phyloP scores from a whole-genome alignment of 257 asterid species.

The Gynochthodes officinalis region DNA sequence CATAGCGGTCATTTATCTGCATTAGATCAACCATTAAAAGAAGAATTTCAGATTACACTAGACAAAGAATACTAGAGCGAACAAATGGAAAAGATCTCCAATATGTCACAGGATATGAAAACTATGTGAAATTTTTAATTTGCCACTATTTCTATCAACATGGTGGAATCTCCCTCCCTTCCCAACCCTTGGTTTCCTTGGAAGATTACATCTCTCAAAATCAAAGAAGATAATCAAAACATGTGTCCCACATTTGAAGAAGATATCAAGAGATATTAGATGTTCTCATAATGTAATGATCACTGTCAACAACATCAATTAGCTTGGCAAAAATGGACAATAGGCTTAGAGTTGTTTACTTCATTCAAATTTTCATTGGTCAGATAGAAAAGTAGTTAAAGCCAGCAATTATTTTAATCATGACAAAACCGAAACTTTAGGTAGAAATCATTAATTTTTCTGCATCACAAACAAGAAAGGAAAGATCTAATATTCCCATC shows the following conservation, averaged over 20 bases:
- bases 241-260: neutral
- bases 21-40: slow-evolving; percentile 9
- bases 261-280: neutral
- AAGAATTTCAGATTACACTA: neutral
- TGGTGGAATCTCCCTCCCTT: neutral
- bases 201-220: neutral
- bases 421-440: neutral
- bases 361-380: neutral
- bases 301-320: neutral
- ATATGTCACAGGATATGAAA: neutral
- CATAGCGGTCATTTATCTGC: slow-evolving; percentile 98
- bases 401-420: neutral
- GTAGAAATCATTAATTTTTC: neutral
- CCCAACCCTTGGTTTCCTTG: neutral
- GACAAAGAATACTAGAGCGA: neutral
- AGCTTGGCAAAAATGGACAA: neutral
- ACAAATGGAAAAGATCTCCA: neutral
- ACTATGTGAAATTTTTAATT: neutral
- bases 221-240: neutral
- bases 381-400: neutral
- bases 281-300: neutral
- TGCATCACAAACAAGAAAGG: neutral
- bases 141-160: neutral
- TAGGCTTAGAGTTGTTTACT: neutral
- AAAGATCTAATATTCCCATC: no score